phyloP scores from a whole-genome alignment of 2,329 filamentous ascomycete genomes.

The Penicillium sp. region DNA sequence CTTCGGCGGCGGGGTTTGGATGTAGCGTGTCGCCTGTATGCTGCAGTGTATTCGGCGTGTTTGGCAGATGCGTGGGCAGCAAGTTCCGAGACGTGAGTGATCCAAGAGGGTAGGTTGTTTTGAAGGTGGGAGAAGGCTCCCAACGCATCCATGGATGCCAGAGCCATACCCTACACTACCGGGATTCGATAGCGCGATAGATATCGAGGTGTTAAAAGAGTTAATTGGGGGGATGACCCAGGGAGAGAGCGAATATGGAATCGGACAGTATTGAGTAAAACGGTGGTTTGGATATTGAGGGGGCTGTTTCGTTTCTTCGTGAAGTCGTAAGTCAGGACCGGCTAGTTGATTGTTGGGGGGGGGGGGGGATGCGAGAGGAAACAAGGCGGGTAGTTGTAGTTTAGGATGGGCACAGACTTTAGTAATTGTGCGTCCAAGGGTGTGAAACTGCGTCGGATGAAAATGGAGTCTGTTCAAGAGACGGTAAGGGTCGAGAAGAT shows the following conservation, averaged over 20 bases:
- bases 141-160: slow-evolving; percentile 48
- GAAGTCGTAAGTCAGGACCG: neutral
- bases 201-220: neutral
- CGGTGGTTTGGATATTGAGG: neutral
- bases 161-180: slow-evolving; percentile 17
- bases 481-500: slow-evolving; percentile 19
- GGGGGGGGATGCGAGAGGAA: neutral
- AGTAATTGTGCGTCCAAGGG: slow-evolving; percentile 8
- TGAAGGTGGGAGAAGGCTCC: slow-evolving; percentile 53
- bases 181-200: slow-evolving; percentile 2
- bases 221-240: neutral
- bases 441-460: slow-evolving; percentile 7
- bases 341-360: neutral
- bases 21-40: slow-evolving; percentile 46
- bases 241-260: neutral
- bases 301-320: slow-evolving; percentile 3
- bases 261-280: neutral
- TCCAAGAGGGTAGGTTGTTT: slow-evolving; percentile 55
- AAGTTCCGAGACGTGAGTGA: slow-evolving; percentile 50
- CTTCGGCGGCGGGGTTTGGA: slow-evolving; percentile 44
- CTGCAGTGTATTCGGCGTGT: slow-evolving; percentile 51
- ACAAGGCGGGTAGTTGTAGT: neutral
- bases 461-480: slow-evolving; percentile 17
- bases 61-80: slow-evolving; percentile 48
- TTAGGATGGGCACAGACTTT: slow-evolving; percentile 5